Percentiles rank a stretch among this genome's conserved stretches.
These are phyloP conservation scores for Xylaria sp. DNA, from an alignment of 2,329 filamentous ascomycete genomes.

Conservation along the genomic window DNA sequence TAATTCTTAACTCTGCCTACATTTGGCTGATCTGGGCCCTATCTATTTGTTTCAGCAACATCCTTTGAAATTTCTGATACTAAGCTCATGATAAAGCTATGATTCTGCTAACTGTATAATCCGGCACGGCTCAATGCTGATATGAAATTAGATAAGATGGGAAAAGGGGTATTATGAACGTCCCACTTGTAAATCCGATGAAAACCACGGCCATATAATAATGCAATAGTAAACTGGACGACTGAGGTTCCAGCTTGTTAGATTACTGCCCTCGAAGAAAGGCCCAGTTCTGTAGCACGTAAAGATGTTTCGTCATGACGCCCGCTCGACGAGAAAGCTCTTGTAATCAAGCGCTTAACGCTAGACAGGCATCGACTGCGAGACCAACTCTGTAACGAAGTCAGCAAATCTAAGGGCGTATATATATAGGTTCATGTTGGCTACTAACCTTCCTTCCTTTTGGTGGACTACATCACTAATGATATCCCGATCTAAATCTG, in stretches of 20 bases:
- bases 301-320: background rate
- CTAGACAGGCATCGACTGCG: conserved; percentile 87
- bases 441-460: conserved; percentile 88
- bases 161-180: conserved; percentile 27
- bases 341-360: conserved; percentile 62
- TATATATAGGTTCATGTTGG: conserved; percentile 14
- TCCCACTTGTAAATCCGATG: conserved; percentile 27
- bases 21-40: background rate
- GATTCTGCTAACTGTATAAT: conserved; percentile 9
- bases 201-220: conserved; percentile 23
- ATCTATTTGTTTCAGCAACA: background rate
- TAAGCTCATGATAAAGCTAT: background rate
- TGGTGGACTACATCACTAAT: conserved; percentile 97
- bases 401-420: conserved; percentile 34
- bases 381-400: conserved; percentile 72
- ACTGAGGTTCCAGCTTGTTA: background rate
- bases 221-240: conserved; percentile 11
- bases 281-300: background rate
- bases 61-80: background rate
- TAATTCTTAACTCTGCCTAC: background rate
- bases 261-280: background rate
- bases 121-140: conserved; percentile 8
- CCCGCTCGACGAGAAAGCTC: background rate
- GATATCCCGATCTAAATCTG: conserved; percentile 90
- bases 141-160: conserved; percentile 22